phyloP scores from a whole-genome alignment of 1,284 basidiomycete species.

The Phellinidium pouzarii region DNA sequence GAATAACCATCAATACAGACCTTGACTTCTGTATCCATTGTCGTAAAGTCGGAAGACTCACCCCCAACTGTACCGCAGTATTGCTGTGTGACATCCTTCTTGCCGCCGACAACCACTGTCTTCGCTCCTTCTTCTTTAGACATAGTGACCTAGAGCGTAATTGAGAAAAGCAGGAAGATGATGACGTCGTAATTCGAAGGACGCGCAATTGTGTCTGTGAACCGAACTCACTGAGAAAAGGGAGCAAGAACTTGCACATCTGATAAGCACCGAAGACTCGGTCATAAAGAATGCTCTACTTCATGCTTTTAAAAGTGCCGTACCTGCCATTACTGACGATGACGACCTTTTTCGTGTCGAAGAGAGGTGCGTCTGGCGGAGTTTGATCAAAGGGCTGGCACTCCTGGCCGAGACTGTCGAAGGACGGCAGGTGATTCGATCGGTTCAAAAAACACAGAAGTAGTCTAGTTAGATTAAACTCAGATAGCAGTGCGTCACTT shows the following conservation, averaged over 20 bases:
- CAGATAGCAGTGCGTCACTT: slow-evolving; percentile 14
- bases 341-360: slow-evolving; percentile 44
- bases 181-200: slow-evolving; percentile 10
- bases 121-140: slow-evolving; percentile 49
- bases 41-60: slow-evolving; percentile 47
- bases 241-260: slow-evolving; percentile 50
- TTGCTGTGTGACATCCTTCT: slow-evolving; percentile 41
- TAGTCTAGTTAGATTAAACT: slow-evolving; percentile 6
- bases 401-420: slow-evolving; percentile 44
- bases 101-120: slow-evolving; percentile 51
- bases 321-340: slow-evolving; percentile 52
- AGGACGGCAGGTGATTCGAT: background rate
- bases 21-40: slow-evolving; percentile 55
- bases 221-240: slow-evolving; percentile 42
- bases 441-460: background rate
- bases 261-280: slow-evolving; percentile 11
- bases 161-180: slow-evolving; percentile 7
- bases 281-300: background rate
- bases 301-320: slow-evolving; percentile 11
- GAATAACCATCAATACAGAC: slow-evolving; percentile 24
- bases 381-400: slow-evolving; percentile 46
- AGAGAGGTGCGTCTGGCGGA: slow-evolving; percentile 41
- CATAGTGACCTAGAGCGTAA: slow-evolving; percentile 45
- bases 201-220: background rate
- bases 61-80: slow-evolving; percentile 60